phyloP scores from a whole-genome alignment of 345 rosid genomes.

The Gossypium bickii region DNA sequence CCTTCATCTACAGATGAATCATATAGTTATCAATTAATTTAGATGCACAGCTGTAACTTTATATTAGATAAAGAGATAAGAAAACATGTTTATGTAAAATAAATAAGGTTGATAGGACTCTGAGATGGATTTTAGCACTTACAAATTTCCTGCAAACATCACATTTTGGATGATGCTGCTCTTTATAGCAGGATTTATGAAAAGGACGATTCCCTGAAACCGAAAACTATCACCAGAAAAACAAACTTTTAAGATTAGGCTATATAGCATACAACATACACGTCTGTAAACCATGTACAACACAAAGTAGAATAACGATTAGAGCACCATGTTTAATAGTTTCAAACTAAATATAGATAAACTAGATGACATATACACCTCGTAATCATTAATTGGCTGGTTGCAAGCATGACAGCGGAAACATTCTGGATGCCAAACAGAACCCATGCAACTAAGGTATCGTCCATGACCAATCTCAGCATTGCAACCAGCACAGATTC shows the following conservation, averaged over 20 bases:
- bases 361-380: constrained; percentile 41
- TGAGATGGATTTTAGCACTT: constrained; percentile 33
- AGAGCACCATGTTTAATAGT: constrained; percentile 11
- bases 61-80: not conserved
- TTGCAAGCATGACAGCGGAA: constrained; percentile 73
- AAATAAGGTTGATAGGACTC: not conserved
- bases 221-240: constrained; percentile 45
- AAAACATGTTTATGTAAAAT: not conserved
- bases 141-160: constrained; percentile 86
- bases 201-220: constrained; percentile 65
- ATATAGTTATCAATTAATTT: not conserved
- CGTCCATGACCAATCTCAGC: constrained; percentile 69
- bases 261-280: not conserved
- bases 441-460: constrained; percentile 66
- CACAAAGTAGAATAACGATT: constrained; percentile 5
- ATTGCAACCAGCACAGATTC: constrained; percentile 73
- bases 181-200: constrained; percentile 83
- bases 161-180: constrained; percentile 81
- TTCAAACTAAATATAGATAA: constrained; percentile 7
- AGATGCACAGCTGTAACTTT: not conserved
- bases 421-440: constrained; percentile 88
- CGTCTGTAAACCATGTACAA: not conserved
- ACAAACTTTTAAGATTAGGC: constrained; percentile 20
- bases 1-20: not conserved
- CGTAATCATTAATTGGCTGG: constrained; percentile 63